phyloP scores from a whole-genome alignment of 1,139 yeast species.

The Yamadazyma oceani region DNA sequence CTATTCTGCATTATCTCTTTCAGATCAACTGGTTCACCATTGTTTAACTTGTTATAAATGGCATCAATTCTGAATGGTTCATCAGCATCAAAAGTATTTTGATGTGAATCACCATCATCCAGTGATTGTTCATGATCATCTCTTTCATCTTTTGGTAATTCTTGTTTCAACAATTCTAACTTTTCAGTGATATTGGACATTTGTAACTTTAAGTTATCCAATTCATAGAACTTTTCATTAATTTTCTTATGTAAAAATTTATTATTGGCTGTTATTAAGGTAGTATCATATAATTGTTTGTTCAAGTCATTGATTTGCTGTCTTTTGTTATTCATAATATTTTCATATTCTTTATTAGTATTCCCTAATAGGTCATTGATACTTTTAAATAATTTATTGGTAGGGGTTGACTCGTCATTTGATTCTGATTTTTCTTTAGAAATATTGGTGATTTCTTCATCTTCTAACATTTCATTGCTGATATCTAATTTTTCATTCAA shows the following conservation, averaged over 20 bases:
- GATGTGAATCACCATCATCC: slow-evolving; percentile 10
- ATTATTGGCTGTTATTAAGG: slow-evolving; percentile 47
- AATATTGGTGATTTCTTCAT: slow-evolving; percentile 17
- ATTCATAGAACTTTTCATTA: slow-evolving; percentile 34
- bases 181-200: slow-evolving; percentile 44
- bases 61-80: slow-evolving; percentile 74
- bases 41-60: slow-evolving; percentile 50
- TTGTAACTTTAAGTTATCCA: slow-evolving; percentile 46
- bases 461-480: slow-evolving; percentile 22
- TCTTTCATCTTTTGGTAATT: slow-evolving; percentile 18
- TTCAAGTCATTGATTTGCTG: slow-evolving; percentile 39
- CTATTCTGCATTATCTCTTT: slow-evolving; percentile 25
- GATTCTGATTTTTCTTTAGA: slow-evolving; percentile 10
- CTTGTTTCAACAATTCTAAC: slow-evolving; percentile 28
- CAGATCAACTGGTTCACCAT: slow-evolving; percentile 30
- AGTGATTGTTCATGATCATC: slow-evolving; percentile 9
- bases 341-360: slow-evolving; percentile 43
- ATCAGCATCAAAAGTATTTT: slow-evolving; percentile 64
- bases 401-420: slow-evolving; percentile 15
- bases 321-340: slow-evolving; percentile 36
- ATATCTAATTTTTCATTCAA: slow-evolving; percentile 31
- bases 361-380: slow-evolving; percentile 41
- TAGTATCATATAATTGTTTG: slow-evolving; percentile 41
- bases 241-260: slow-evolving; percentile 40
- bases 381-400: slow-evolving; percentile 39